phyloP scores from a whole-genome alignment of 148 eudicot genomes.

The Vaccinium corymbosum region DNA sequence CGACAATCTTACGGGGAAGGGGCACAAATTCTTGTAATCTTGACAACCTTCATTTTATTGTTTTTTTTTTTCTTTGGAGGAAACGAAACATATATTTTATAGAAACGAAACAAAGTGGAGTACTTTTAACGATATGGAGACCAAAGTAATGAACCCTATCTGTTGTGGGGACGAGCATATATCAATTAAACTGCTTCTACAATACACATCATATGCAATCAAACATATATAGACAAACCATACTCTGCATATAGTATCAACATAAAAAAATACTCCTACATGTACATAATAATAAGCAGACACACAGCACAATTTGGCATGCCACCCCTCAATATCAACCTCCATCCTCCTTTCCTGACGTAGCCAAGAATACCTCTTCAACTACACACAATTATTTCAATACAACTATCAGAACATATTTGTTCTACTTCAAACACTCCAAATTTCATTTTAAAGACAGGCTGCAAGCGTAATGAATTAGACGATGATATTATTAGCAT shows the following conservation, averaged over 20 bases:
- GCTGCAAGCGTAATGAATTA: neutral
- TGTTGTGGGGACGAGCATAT: neutral
- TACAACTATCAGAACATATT: neutral
- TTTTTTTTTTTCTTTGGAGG: too few species aligned
- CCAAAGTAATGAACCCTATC: neutral
- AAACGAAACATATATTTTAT: too few species aligned
- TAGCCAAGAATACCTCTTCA: neutral
- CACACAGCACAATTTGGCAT: neutral
- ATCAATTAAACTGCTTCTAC: neutral
- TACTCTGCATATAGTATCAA: neutral
- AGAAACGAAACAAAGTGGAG: too few species aligned
- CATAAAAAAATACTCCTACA: neutral
- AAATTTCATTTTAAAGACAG: neutral
- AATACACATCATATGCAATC: neutral
- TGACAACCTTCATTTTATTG: neutral
- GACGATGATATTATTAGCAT: neutral
- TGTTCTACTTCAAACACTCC: neutral
- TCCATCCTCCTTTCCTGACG: neutral
- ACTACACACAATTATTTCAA: conserved; percentile 2
- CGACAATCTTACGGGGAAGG: too few species aligned
- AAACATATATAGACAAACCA: neutral
- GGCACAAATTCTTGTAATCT: neutral
- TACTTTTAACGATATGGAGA: neutral
- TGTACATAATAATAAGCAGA: neutral
- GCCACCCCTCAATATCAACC: neutral